Base-by-base conservation (phyloP, 306 rosid genomes). In the Betula pendula region DNA sequence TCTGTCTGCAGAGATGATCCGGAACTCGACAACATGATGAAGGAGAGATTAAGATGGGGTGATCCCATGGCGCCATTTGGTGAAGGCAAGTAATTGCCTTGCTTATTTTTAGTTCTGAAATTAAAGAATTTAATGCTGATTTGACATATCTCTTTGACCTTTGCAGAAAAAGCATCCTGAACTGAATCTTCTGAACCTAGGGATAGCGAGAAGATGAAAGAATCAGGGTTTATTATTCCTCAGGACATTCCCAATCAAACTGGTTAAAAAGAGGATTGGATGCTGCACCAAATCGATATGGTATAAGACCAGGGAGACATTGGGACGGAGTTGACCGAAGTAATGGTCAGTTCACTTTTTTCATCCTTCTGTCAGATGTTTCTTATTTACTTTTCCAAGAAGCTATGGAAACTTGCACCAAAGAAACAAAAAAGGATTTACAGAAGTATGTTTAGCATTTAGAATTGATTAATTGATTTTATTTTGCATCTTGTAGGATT, bases 271-370 rank as follows among this genome's bases (percentile, higher is more conserved):
- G 97, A 80, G 90, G 90, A 72, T 69, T 92, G 67, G 94, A 84
- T 33, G 92, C 96, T 63, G 94, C 96, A 24, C 90, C 92, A 42
- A 92, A 92, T 78, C 87, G 96, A 31, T 88, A 90, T 69, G 94
- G 93, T 73, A 92, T 95, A 63, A 82, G 81, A 80, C 99, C 97
- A 0, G 99, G 97, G 67, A 89, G 97, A 68, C 99, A 90, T 48
- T 95, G 99, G 97, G 99, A 92, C 71, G 99, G 97, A 53, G 92
- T 95, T 66, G 99, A 95, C 77, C 92, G 96, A 14, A 92, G 99
- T 71, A 95, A 45, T 40, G 98, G 98, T 95, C 52, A 63, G 98
- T 89, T 80, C 79, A 73, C 47, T 62, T 70, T 29, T 15, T 2
- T 68, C 48, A 8, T 71, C 49, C 8, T 73, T 2, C 68, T 48